Evolutionary conservation across 2,329 filamentous ascomycete genomes (phyloP), one percentile per base, ranked within the genome.

Genomic region (Trichoderma afroharzianum): DNA sequence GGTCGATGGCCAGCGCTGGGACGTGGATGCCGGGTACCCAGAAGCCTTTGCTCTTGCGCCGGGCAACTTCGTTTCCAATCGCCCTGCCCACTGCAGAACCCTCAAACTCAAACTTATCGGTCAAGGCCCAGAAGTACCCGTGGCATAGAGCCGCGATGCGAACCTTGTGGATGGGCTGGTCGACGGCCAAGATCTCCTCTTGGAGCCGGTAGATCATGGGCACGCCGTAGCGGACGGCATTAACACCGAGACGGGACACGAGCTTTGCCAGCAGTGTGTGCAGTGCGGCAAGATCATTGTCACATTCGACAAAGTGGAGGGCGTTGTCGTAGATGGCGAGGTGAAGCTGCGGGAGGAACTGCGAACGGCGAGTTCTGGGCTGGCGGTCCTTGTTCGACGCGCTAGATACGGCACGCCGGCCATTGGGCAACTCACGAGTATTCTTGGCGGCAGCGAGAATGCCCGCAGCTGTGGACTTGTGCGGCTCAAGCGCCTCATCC

Each of bases 121-220:
- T 90, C 73, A 98, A 79, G 0, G 89, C 88, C 91, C 93, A 95
- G 72, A 98, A 90, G 80, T 98, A 98, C 9, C 94, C 95, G 77
- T 97, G 93, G 64, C 95, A 93, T 71, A 98, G 83, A 78, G 92
- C 94, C 33, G 93, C 94, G 57, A 97, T 85, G 57, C 93, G 91
- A 50, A 97, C 88, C 78, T 95, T 96, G 33, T 91, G 88, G 55
- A 89, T 80, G 0, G 92, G 89, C 28, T 87, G 87, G 61, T 91
- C 89, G 3, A 90, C 85, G 8, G 88, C 87, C 70, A 89, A 86
- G 36, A 96, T 92, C 74, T 96, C 93, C 77, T 97, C 93, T 79
- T 98, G 95, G 1, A 98, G 86, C 59, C 92, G 89, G 80, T 97
- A 90, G 12, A 97, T 87, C 94, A 98, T 97, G 2, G 95, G 94